A percentile compares a stretch with the other conserved stretches of the same genome.
phyloP scores from a whole-genome alignment of 805 yeast species.

The Tetrapisispora fleetii region DNA sequence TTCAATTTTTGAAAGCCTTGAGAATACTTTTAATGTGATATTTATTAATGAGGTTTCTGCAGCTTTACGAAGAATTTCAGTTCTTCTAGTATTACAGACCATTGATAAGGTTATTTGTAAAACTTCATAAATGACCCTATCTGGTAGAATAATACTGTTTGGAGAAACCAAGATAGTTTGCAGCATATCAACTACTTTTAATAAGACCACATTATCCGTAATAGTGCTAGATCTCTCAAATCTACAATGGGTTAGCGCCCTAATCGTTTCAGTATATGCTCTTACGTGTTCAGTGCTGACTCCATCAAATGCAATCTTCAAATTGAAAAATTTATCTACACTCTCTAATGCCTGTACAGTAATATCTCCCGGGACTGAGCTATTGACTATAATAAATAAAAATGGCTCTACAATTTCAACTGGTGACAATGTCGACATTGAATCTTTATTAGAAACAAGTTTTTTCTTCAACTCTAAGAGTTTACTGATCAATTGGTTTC shows the following conservation, averaged over 20 bases:
- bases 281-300: constrained; percentile 55
- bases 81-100: constrained; percentile 85
- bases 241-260: constrained; percentile 81
- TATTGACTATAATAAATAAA: constrained; percentile 68
- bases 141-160: constrained; percentile 57
- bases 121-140: constrained; percentile 77
- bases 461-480: background rate
- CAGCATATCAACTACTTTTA: constrained; percentile 69
- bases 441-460: background rate
- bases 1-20: constrained; percentile 39
- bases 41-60: constrained; percentile 75
- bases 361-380: constrained; percentile 76
- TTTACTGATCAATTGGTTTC: constrained; percentile 30
- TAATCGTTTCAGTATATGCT: constrained; percentile 34
- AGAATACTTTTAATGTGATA: constrained; percentile 60
- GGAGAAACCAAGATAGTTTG: constrained; percentile 58
- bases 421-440: constrained; percentile 22
- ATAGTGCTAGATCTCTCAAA: constrained; percentile 92
- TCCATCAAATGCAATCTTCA: constrained; percentile 47
- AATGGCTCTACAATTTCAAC: constrained; percentile 79
- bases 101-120: constrained; percentile 84
- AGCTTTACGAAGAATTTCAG: constrained; percentile 78
- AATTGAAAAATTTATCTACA: constrained; percentile 59
- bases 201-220: constrained; percentile 82
- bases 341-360: constrained; percentile 76